Evolutionary conservation across 2,329 filamentous ascomycete genomes (phyloP).

Genomic region (Triangularia setosa): DNA sequence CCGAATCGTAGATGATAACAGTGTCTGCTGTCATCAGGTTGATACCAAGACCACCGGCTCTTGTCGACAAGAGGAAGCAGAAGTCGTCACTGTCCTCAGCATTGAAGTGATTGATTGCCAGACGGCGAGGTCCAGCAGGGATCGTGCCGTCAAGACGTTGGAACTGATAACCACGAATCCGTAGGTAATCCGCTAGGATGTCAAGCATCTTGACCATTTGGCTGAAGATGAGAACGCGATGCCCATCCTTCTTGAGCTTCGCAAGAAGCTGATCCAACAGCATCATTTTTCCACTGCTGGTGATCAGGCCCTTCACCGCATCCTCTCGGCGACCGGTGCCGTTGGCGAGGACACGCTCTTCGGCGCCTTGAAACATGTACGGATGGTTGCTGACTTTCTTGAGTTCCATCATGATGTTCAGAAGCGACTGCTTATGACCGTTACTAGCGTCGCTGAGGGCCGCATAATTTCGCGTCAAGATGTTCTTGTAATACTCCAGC

Average conservation of each 20-base stretch:
- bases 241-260: conserved; percentile 88
- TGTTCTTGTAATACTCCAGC: conserved; percentile 98
- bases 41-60: conserved; percentile 95
- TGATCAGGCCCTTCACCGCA: conserved; percentile 85
- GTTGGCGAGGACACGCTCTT: conserved; percentile 80
- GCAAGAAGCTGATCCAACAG: conserved; percentile 89
- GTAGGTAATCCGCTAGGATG: conserved; percentile 90
- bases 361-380: conserved; percentile 93
- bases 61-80: conserved; percentile 90
- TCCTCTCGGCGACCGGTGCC: conserved; percentile 78
- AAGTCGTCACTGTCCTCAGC: conserved; percentile 95
- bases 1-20: conserved; percentile 95
- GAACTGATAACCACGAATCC: conserved; percentile 88
- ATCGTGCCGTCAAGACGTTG: conserved; percentile 96
- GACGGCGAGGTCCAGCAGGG: conserved; percentile 76
- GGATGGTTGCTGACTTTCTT: conserved; percentile 99
- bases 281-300: conserved; percentile 99
- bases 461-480: conserved; percentile 91
- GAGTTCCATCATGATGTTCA: conserved; percentile 99
- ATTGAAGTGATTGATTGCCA: conserved; percentile 98
- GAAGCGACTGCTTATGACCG: conserved; percentile 87
- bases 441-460: conserved; percentile 86
- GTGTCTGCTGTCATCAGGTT: conserved; percentile 99
- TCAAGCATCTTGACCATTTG: conserved; percentile 99
- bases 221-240: conserved; percentile 96